Base-by-base conservation (phyloP, 768 basidiomycete species). In the Epithele typhae region DNA sequence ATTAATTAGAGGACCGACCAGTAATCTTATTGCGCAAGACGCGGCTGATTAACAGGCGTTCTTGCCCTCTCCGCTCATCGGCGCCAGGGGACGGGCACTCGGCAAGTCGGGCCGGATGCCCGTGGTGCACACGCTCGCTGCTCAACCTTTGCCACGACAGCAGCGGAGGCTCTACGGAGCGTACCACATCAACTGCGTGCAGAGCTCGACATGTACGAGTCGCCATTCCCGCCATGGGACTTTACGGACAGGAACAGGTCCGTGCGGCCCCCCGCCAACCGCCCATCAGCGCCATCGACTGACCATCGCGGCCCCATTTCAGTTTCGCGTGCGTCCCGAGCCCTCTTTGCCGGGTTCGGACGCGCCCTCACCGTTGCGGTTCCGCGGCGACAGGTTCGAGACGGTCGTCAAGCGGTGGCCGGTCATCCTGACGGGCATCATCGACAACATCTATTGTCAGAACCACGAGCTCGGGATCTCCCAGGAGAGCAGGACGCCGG, bases 381-480 rank as follows among this genome's bases (percentile, higher is more conserved):
- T 32, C 15, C 15, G 19, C 9, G 23, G 45, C 19, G 27, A 34
- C 54, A 89, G 88, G 48, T 90, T 85, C 54, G 82, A 86, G 48
- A 92, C 89, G 0, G 84, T 92, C 14, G 63, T 83, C 40, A 83
- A 75, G 61, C 73, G 88, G 45, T 92, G 91, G 84, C 87, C 87
- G 4, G 74, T 87, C 38, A 95, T 97, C 58, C 75, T 94, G 45
- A 91, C 92, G 1, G 72, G 67, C 15, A 71, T 92, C 37, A 83
- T 95, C 52, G 87, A 92, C 63, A 78, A 81, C 36, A 61, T 97
- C 35, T 78, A 87, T 55, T 76, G 79, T 35, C 61, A 76, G 46
- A 85, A 85, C 50, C 87, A 92, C 59, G 68, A 74, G 14, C 64
- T 87, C 25, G 73, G 78, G 7, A 52, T 77, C 42, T 40, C 60